Conservation (phyloP, 2,329 filamentous ascomycete species). For the Alternaria hordeiaustralica region DNA sequence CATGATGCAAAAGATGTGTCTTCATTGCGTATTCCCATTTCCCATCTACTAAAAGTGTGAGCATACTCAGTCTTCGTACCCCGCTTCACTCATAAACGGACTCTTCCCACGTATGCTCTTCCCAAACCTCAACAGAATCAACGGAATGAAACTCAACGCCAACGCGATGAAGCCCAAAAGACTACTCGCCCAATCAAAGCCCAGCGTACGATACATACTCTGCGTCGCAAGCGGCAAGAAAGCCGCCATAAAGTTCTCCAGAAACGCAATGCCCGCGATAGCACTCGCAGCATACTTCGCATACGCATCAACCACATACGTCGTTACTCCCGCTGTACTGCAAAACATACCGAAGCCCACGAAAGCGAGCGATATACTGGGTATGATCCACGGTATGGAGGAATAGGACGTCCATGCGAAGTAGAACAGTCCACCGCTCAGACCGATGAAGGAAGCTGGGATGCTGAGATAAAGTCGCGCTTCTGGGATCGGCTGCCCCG, state of each 20-base stretch:
- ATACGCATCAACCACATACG: conserved; percentile 60
- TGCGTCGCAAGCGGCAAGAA: conserved; percentile 57
- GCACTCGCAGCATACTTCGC: conserved; percentile 58
- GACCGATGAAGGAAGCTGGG: conserved; percentile 54
- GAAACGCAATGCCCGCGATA: conserved; percentile 56
- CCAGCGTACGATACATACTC: conserved; percentile 57
- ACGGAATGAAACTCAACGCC: conserved; percentile 52
- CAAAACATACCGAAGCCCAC: conserved; percentile 59
- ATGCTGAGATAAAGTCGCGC: conserved; percentile 55
- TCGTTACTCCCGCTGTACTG: conserved; percentile 55
- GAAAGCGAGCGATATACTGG: conserved; percentile 55
- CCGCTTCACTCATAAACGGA: conserved; percentile 48
- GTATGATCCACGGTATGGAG: conserved; percentile 55
- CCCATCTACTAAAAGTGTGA: neutral
- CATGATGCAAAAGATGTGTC: neutral
- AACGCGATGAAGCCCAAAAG: conserved; percentile 55
- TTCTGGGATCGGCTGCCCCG: conserved; percentile 53
- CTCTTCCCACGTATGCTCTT: conserved; percentile 48
- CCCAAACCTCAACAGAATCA: conserved; percentile 54
- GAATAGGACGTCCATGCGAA: conserved; percentile 59
- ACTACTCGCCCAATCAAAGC: conserved; percentile 58
- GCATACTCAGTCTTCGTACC: conserved; percentile 6
- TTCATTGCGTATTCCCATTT: neutral
- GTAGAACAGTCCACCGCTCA: conserved; percentile 58
- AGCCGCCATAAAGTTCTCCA: conserved; percentile 58